Evolutionary conservation across 2,329 filamentous ascomycete genomes (phyloP).

Genomic region (Colletotrichum filicis): DNA sequence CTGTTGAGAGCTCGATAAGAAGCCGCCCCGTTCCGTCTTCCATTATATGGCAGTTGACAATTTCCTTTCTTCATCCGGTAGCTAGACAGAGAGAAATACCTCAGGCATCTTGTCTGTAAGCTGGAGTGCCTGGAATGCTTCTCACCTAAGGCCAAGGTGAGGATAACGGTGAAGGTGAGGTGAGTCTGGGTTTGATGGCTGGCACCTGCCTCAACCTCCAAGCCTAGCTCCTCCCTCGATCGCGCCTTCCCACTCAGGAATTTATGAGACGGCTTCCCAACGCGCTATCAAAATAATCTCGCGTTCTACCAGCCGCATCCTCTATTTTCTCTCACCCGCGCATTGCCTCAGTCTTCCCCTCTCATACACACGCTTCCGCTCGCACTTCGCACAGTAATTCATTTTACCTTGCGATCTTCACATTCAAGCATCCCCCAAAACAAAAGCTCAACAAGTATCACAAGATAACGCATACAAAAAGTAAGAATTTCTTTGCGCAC

Average conservation of each 20-base stretch:
- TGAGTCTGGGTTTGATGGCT: neutral
- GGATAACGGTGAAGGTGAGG: too few relatives aligned
- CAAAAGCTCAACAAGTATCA: neutral
- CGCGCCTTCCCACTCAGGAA: neutral
- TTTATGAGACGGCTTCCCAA: neutral
- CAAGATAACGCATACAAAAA: neutral
- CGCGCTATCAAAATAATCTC: too few relatives aligned
- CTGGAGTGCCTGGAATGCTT: too few relatives aligned
- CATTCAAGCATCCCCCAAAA: neutral
- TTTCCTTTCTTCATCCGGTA: too few relatives aligned
- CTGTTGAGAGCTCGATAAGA: too few relatives aligned
- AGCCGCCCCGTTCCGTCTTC: too few relatives aligned
- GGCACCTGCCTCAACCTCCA: neutral
- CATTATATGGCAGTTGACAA: too few relatives aligned
- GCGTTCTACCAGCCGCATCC: too few relatives aligned
- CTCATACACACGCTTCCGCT: neutral
- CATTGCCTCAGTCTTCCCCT: too few relatives aligned
- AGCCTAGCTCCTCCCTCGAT: neutral
- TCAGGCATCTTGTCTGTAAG: too few relatives aligned
- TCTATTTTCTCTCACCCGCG: too few relatives aligned
- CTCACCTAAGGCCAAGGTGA: neutral
- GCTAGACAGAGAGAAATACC: too few relatives aligned
- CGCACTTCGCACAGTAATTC: neutral
- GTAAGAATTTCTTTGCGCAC: neutral
- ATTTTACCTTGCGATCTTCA: neutral